Evolutionary conservation across 345 rosid genomes (phyloP).

Genomic region (Orychophragmus violaceus): DNA sequence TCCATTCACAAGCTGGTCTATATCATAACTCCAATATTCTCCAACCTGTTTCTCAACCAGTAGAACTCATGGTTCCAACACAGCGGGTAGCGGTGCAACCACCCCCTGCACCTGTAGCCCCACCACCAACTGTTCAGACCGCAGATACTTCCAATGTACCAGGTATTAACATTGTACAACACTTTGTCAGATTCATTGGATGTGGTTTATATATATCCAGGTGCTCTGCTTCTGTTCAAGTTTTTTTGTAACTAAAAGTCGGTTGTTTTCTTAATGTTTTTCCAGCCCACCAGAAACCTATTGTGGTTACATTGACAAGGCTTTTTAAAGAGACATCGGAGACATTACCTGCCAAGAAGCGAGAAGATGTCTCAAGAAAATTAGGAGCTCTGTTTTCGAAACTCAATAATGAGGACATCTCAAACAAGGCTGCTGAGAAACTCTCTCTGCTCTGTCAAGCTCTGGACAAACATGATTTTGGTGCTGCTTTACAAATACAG

Average conservation of each 20-base stretch:
- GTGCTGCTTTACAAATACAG: conserved; percentile 43
- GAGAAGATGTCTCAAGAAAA: conserved; percentile 12
- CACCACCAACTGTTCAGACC: background rate
- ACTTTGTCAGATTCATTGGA: background rate
- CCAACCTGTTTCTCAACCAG: background rate
- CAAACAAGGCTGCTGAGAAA: conserved; percentile 39
- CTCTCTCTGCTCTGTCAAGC: background rate
- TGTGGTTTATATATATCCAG: background rate
- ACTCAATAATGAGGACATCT: conserved; percentile 9
- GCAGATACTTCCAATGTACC: background rate
- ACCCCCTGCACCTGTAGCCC: background rate
- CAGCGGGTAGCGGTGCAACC: background rate
- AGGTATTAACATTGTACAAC: background rate
- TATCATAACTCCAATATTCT: background rate
- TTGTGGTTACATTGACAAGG: conserved; percentile 46
- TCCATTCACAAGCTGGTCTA: background rate
- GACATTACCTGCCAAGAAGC: conserved; percentile 37
- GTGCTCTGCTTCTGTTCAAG: background rate
- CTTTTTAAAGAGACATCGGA: conserved; percentile 72
- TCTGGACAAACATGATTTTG: conserved; percentile 56
- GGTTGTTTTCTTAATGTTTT: background rate
- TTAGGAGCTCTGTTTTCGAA: conserved; percentile 5
- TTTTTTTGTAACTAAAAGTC: background rate
- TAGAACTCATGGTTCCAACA: background rate
- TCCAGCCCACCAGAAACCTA: conserved; percentile 57